Evolutionary conservation across 2,329 filamentous ascomycete species (phyloP), one percentile per base, ranked within the genome.

Genomic region (Corniculantispora saksenae): DNA sequence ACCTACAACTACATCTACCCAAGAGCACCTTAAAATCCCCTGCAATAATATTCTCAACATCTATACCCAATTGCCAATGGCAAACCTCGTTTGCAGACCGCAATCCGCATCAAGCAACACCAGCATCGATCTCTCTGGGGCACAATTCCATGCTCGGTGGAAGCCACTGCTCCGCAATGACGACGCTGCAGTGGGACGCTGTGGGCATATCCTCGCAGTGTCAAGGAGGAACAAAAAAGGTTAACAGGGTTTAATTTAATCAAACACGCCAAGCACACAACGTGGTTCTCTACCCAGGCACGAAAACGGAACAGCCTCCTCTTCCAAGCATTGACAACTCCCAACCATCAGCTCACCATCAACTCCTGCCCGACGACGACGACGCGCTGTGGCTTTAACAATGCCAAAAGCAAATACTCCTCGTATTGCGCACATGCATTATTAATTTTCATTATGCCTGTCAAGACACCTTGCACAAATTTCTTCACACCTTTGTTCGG

Each of bases 101-200:
- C 25, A 48, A 40, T 13, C n/a, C 35, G 23, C 15, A 35, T 13
- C 48, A 62, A 23, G 25, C 25, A 48, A 48, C 15, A 55, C n/a
- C 60, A 32, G 32, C 32, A 32, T 32, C 32, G 51, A 63, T 56
- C 61, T 43, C 21, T 47, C 48, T 25, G 43, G 50, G 35, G 40
- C 60, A 54, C 12, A 62, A 62, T 63, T 56, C 17, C 23, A 35
- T 32, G 50, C 51, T 35, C n/a, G 25, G n/a, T n/a, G 40, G 60
- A 19, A 55, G 48, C 40, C 29, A 38, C 56, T 48, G 43, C 61
- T 63, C 51, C 61, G 40, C 60, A 62, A 62, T 62, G 60, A 56
- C 38, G 51, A 56, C 38, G 60, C 51, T 27, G 23, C 40, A 4
- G 60, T 62, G 60, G 59, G 60, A 47, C 51, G n/a, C 38, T 45